Evolutionary conservation across 768 basidiomycete species (phyloP).

Genomic region (Termitomyces titanicus): DNA sequence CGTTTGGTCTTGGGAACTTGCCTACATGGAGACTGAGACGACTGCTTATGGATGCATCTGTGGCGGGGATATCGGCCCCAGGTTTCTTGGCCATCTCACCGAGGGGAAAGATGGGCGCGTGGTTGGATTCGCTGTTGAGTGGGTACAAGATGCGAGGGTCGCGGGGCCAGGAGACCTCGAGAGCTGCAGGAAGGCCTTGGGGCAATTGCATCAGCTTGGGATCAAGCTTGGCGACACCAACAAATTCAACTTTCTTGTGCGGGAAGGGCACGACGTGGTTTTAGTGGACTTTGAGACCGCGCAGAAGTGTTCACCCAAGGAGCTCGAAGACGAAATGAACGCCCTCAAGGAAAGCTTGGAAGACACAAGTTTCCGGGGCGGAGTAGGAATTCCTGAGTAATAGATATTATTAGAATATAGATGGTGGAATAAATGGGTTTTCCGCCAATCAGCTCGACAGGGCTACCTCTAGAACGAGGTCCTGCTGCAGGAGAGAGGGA

Average conservation of each 20-base stretch:
- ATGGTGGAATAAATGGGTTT: no score
- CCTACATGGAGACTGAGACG: not conserved
- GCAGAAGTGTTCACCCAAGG: not conserved
- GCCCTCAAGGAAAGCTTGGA: not conserved
- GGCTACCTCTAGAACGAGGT: no score
- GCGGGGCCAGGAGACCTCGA: not conserved
- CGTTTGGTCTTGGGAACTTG: not conserved
- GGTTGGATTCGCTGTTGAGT: not conserved
- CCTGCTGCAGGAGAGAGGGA: no score
- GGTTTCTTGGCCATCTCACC: not conserved
- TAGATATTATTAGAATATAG: not conserved
- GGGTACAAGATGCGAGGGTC: not conserved
- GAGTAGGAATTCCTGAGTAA: not conserved
- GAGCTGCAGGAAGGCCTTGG: not conserved
- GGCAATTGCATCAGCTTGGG: not conserved
- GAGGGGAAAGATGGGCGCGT: not conserved
- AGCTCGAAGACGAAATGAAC: not conserved
- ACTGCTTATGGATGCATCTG: not conserved
- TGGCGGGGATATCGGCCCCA: not conserved
- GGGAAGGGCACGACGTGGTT: not conserved
- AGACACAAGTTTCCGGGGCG: not conserved
- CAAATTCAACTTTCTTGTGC: not conserved
- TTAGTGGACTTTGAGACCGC: not conserved
- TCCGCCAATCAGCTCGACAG: no score
- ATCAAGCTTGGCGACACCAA: constrained; percentile 1